Base-by-base conservation (phyloP, 1,284 basidiomycete genomes). In the Trichosporon sp. region DNA sequence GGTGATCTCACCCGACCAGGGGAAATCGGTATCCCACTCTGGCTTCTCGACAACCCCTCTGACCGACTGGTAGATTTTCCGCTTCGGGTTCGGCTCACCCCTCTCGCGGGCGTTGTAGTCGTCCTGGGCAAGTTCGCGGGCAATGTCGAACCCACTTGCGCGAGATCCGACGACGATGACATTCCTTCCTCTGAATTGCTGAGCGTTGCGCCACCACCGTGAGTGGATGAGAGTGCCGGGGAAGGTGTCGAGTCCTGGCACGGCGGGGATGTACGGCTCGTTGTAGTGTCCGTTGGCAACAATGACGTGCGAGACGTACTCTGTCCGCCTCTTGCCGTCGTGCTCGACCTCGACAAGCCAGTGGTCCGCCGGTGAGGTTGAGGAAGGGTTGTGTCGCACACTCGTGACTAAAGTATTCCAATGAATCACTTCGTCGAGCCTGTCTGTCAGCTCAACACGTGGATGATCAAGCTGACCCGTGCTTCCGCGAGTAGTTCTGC, bases 141-240 rank as follows among this genome's bases (percentile, higher is more conserved):
- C 78, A 27, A 85, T 80, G 65, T 85, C 84, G 16, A 81, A 81
- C 0, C 84, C 84, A 0, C 81, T 83, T 4, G 81, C 80, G n/a
- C 77, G 79, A 31, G 82, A 83, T 6, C 84, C 84, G 7, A 85
- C 80, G 0, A 85, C 81, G 23, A 85, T 73, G 6, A 85, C 79
- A 1, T 71, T 80, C 70, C 81, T 68, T 16, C 70, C 73, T 46
- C 78, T 21, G 62, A 70, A 73, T 14, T 70, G 65, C 0, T 73
- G 63, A 0, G 83, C 79, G 3, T 71, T 71, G 14, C 82, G 74
- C 66, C 81, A 85, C 80, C 80, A 84, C 8, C 82, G 73, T 0
- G 79, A 78, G 69, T 85, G 84, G 29, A 80, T 21, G 6, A 84
- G 68, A 37, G 74, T 33, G 4, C 82, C 82, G 0, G 63, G 61